Base-by-base conservation (phyloP, 2,329 filamentous ascomycete genomes). In the Pochonia chlamydosporia region DNA sequence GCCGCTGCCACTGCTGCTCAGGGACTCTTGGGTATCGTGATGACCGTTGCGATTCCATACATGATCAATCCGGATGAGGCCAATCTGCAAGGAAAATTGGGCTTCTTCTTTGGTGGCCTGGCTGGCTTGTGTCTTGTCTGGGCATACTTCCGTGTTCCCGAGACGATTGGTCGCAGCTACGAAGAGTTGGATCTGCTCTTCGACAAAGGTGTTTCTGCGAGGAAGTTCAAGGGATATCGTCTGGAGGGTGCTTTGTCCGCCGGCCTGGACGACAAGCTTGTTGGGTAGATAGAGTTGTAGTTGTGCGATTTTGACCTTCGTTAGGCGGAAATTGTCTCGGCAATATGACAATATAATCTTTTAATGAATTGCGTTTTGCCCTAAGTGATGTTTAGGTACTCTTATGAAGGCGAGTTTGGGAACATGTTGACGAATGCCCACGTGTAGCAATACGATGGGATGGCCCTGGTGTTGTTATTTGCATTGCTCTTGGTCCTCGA, bases 131-230 rank as follows among this genome's bases (percentile, higher is more conserved):
- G 64, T 13, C 56, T 66, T 1, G 46, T 60, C 1, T 39, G 69
- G 0, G 66, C 69, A 0, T 81, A 66, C 62, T 59, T 67, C 11
- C 61, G 64, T 23, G 61, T 80, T 1, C 77, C 78, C 0, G 77
- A 81, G 56, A 79, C 76, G 64, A 73, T 72, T 58, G 72, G 71
- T 4, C 59, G 72, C 24, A 71, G 59, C 2, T 60, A 69, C 0
- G 61, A 62, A 28, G 73, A 78, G 53, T 72, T 80, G 47, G 75
- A 79, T 57, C 50, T 52, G 44, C 62, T 64, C 60, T 66, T 63
- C 49, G 59, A 59, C 31, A 30, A 53, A 31, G 48, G 46, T 18
- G 43, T 65, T 3, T 47, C 55, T 5, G 49, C 63, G 21, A 49
- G 58, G 30, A 35, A 35, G 31, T 66, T 84, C 53, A 48, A 57